Percentiles rank a stretch among this genome's conserved stretches.
These are phyloP conservation scores for Annulohypoxylon stygium DNA, from an alignment of 495 filamentous ascomycete genomes.

Conservation along the genomic window DNA sequence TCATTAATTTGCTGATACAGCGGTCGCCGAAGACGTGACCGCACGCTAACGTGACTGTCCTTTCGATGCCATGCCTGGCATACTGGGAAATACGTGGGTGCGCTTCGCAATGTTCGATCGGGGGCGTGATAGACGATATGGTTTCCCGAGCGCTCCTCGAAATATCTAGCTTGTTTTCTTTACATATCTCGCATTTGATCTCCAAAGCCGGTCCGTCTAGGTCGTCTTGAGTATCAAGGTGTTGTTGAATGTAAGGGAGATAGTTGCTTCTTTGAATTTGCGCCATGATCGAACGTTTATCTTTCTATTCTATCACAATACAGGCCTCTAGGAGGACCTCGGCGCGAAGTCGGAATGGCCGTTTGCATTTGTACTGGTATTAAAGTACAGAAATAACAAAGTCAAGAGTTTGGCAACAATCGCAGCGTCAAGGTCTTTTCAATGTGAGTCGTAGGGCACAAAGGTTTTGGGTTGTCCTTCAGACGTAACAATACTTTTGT, in stretches of 20 bases:
- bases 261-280: conserved; percentile 43
- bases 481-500: conserved; percentile 37
- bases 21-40: conserved; percentile 50
- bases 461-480: conserved; percentile 20
- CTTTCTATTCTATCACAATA: conserved; percentile 11
- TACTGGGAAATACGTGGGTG: conserved; percentile 22
- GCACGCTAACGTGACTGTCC: conserved; percentile 41
- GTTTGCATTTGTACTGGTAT: conserved; percentile 40
- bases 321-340: conserved; percentile 1
- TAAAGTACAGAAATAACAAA: conserved; percentile 7
- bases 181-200: conserved; percentile 40
- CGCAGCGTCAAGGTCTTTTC: conserved; percentile 25
- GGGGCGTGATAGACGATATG: conserved; percentile 1
- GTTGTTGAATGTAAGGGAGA: conserved; percentile 43
- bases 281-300: conserved; percentile 31
- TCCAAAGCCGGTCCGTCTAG: conserved; percentile 29
- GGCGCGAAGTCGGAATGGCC: neutral
- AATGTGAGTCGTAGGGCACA: conserved; percentile 30
- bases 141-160: conserved; percentile 32
- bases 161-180: conserved; percentile 39
- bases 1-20: conserved; percentile 36
- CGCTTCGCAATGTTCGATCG: conserved; percentile 5
- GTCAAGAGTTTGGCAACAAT: neutral
- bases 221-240: conserved; percentile 40
- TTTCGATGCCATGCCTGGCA: conserved; percentile 41